Base-by-base conservation (phyloP, 768 basidiomycete genomes). In the Lactarius psammicola region DNA sequence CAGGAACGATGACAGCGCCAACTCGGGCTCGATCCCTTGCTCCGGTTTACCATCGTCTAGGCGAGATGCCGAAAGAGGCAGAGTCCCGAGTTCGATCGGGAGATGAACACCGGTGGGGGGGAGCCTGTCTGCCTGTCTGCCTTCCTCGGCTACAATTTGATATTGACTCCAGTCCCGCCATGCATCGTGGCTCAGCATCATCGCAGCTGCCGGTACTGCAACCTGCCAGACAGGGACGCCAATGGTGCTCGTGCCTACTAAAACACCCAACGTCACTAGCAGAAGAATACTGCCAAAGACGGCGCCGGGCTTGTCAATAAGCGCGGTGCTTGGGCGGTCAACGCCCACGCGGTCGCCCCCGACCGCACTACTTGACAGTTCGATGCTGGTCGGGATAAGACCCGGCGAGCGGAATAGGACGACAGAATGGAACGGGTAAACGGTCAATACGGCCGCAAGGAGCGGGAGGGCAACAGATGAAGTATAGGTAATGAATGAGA, bases 381-480 rank as follows among this genome's bases (percentile, higher is more conserved):
- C 70, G 17, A 89, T 74, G 65, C 70, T 76, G 20, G 75, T 78
- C 2, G 86, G 87, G 17, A 90, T 79, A 68, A 84, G 79, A 63
- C 81, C 81, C n/a, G 78, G 67, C 11, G 80, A 74, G 56, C 82
- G 82, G 74, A 86, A 92, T 63, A 91, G 87, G 38, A 65, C 68
- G 36, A 84, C 71, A 3, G 77, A 79, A 34, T 88, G 80, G n/a
- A 80, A 67, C 63, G 86, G 86, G 72, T 87, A 90, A 7, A 85
- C 81, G n/a, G 86, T 56, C 23, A 79, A 73, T 74, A 80, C 87
- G 80, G 77, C 77, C 3, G 84, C 87, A 33, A 95, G 73, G 71
- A 94, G 90, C 0, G 94, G 93, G 15, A 95, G 78, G 57, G 92
- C 88, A 18, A 89, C 85, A 76, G 94, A 94, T 0, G 88, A 90